Conservation (phyloP, 768 basidiomycete genomes). For the Coprinellus micaceus region DNA sequence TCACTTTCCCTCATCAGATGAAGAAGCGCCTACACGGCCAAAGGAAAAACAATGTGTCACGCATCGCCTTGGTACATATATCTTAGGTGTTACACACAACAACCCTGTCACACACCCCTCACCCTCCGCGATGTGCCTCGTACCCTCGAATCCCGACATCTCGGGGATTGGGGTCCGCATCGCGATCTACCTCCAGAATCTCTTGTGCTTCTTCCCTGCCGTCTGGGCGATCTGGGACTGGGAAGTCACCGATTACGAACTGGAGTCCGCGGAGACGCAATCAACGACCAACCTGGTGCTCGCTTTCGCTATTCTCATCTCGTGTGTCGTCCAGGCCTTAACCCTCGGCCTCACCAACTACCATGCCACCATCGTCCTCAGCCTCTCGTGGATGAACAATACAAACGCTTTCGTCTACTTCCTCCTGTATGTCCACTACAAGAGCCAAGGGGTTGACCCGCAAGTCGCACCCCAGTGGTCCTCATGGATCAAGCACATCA, state of each 20-base stretch:
- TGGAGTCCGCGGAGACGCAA: conserved; percentile 1
- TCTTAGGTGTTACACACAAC: too few relatives aligned
- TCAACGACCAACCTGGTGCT: too few relatives aligned
- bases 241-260: neutral
- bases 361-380: conserved; percentile 23
- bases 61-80: too few relatives aligned
- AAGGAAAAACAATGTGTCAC: too few relatives aligned
- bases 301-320: conserved; percentile 25
- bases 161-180: too few relatives aligned
- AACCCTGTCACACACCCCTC: too few relatives aligned
- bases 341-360: conserved; percentile 16
- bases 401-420: conserved; percentile 16
- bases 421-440: conserved; percentile 9
- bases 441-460: neutral
- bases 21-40: too few relatives aligned
- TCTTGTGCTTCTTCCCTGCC: neutral
- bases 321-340: conserved; percentile 19
- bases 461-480: neutral
- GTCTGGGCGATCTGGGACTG: conserved; percentile 5
- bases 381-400: conserved; percentile 26
- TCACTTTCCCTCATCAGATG: too few relatives aligned
- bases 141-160: too few relatives aligned
- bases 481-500: neutral
- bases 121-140: too few relatives aligned
- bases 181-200: neutral